Percentiles rank a stretch among this genome's conserved stretches.
Evolutionary conservation across 257 asterid genomes (phyloP).

Genomic region (Rubia yunnanensis): DNA sequence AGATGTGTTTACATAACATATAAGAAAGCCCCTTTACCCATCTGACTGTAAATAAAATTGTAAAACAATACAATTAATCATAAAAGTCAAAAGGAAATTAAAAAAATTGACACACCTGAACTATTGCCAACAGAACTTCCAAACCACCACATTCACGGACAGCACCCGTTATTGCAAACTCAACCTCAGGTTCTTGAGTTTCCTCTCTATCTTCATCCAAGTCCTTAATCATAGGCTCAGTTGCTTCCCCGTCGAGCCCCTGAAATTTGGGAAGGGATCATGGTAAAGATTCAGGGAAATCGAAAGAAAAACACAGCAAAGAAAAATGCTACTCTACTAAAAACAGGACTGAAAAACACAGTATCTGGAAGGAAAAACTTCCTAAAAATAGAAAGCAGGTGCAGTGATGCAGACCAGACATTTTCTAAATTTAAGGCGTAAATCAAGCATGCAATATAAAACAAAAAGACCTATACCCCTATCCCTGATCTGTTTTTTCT

Average conservation of each 20-base stretch:
- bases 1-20: background rate
- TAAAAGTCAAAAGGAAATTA: background rate
- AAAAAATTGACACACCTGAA: conserved; percentile 51
- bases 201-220: conserved; percentile 98
- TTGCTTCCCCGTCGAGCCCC: conserved; percentile 99
- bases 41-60: background rate
- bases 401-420: background rate
- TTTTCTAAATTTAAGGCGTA: background rate
- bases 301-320: background rate
- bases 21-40: background rate
- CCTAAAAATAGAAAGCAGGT: background rate
- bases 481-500: background rate
- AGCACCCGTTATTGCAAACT: conserved; percentile 92
- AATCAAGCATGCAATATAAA: background rate
- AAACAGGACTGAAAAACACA: background rate
- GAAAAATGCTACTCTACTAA: background rate
- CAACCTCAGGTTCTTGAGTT: conserved; percentile 99
- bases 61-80: background rate
- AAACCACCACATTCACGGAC: conserved; percentile 96
- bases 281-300: conserved; percentile 2
- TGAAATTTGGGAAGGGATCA: conserved; percentile 28
- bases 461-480: background rate
- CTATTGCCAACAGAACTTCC: conserved; percentile 79
- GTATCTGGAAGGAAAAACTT: background rate
- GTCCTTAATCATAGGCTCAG: conserved; percentile 99